Percentiles rank a stretch among this genome's conserved stretches.
phyloP scores from a whole-genome alignment of 228 moss, liverwort and hornwort species.

The Sphagnum magellanicum region DNA sequence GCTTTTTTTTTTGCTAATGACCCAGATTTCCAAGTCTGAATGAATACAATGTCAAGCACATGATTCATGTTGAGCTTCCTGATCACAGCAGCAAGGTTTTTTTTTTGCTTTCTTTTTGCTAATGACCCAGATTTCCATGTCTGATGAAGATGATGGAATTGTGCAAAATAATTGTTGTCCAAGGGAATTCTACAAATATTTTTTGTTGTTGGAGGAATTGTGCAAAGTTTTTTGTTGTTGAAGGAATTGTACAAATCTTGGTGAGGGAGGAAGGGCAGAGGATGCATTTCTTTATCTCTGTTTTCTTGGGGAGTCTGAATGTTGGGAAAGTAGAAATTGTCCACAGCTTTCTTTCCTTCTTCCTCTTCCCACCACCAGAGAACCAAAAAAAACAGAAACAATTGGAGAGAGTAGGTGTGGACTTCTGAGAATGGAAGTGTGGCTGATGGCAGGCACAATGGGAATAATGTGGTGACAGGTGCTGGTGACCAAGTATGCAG shows the following conservation, averaged over 20 bases:
- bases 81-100: constrained; percentile 84
- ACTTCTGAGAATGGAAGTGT: constrained; percentile 86
- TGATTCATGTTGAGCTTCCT: constrained; percentile 80
- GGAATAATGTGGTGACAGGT: constrained; percentile 96
- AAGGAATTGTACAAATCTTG: background rate
- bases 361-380: too few species aligned
- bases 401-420: constrained; percentile 37
- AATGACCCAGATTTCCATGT: background rate
- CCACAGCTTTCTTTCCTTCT: too few species aligned
- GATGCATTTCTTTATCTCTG: background rate
- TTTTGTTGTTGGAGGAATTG: too few species aligned
- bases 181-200: too few species aligned
- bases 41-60: constrained; percentile 88
- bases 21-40: too few species aligned
- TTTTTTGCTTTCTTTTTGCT: background rate
- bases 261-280: background rate
- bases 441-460: constrained; percentile 99
- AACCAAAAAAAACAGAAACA: background rate
- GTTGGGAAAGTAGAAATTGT: too few species aligned
- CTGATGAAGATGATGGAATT: too few species aligned
- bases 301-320: constrained; percentile 6
- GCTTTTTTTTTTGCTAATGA: background rate
- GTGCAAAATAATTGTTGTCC: too few species aligned
- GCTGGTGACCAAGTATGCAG: constrained; percentile 80
- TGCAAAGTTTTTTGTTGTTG: too few species aligned